Evolutionary conservation across 441 rosid species (phyloP).

Genomic region (Adansonia gregorii): DNA sequence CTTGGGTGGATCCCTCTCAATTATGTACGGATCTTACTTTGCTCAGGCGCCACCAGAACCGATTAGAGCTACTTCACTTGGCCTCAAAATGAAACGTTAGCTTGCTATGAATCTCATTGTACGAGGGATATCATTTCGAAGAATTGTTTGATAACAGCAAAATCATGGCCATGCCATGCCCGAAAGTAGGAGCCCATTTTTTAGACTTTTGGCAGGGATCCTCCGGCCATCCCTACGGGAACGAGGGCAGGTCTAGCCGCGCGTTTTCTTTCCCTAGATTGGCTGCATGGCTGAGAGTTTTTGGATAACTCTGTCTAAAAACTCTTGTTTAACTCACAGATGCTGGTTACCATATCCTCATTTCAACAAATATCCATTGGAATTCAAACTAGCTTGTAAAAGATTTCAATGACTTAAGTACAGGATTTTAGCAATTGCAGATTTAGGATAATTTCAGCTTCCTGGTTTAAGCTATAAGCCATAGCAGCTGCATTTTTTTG

Average conservation of each 20-base stretch:
- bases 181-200: not conserved
- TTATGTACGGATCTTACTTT: too few species aligned
- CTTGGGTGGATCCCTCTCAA: too few species aligned
- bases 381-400: not conserved
- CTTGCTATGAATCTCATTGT: not conserved
- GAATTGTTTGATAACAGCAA: not conserved
- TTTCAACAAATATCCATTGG: not conserved
- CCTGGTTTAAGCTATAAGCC: not conserved
- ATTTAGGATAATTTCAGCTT: not conserved
- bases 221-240: not conserved
- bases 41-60: too few species aligned
- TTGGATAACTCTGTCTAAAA: not conserved
- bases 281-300: not conserved
- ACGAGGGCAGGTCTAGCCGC: too few species aligned
- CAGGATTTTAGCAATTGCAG: not conserved
- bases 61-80: too few species aligned
- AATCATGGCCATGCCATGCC: not conserved
- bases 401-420: not conserved
- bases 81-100: too few species aligned
- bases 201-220: not conserved
- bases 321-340: not conserved
- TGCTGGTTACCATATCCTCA: not conserved
- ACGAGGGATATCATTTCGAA: not conserved
- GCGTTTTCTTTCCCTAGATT: too few species aligned
- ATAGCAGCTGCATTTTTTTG: not conserved